A percentile compares a stretch with the other conserved stretches of the same genome.
These are phyloP conservation scores for Mucor mucedo DNA, from an alignment of 371 early-diverging fungal genomes.

Conservation along the genomic window DNA sequence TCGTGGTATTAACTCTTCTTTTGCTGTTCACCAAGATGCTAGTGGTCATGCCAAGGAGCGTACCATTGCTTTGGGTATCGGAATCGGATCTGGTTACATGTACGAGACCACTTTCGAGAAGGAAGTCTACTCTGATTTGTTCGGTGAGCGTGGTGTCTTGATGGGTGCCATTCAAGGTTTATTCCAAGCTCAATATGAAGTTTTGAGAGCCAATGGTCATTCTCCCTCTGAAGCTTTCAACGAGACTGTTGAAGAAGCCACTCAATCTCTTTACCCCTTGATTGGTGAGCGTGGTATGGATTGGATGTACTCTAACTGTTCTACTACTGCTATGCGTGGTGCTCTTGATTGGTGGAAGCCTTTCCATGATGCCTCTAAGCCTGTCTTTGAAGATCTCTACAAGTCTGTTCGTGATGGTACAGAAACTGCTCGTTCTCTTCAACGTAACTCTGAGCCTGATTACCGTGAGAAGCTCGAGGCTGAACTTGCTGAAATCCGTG, in stretches of 20 bases:
- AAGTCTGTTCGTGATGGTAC: conserved; percentile 85
- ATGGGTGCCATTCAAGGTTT: conserved; percentile 98
- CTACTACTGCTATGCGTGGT: conserved; percentile 94
- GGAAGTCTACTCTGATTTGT: conserved; percentile 97
- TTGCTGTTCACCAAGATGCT: conserved; percentile 94
- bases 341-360: conserved; percentile 97
- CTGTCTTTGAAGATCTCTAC: conserved; percentile 93
- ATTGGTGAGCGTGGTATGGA: conserved; percentile 97
- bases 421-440: conserved; percentile 89
- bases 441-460: conserved; percentile 87
- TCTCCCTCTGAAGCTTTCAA: conserved; percentile 98
- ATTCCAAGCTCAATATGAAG: conserved; percentile 97
- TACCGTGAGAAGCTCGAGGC: conserved; percentile 92
- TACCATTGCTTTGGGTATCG: conserved; percentile 92
- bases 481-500: conserved; percentile 86
- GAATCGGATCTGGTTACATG: conserved; percentile 95
- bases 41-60: conserved; percentile 93
- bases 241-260: conserved; percentile 99
- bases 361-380: conserved; percentile 93
- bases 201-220: conserved; percentile 92
- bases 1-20: conserved; percentile 97
- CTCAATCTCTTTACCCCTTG: conserved; percentile 96
- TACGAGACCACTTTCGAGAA: conserved; percentile 97
- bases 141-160: conserved; percentile 97
- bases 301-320: conserved; percentile 97